Evolutionary conservation across 2,329 filamentous ascomycete species (phyloP).

Genomic region (Ophiosphaerella narmari): DNA sequence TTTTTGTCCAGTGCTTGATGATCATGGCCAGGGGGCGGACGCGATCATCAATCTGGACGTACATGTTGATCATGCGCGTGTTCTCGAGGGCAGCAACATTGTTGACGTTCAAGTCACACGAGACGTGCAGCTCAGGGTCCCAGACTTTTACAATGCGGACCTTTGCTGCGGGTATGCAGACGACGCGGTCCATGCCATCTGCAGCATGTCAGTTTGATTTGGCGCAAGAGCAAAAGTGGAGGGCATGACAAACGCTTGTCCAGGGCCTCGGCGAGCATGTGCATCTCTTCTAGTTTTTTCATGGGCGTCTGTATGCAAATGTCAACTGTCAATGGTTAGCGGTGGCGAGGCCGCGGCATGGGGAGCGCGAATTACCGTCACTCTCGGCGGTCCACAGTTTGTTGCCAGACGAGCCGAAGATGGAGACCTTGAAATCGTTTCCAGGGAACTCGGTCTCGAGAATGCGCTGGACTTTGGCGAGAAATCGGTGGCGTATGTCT

Average conservation of each 20-base stretch:
- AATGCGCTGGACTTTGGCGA: constrained; percentile 85
- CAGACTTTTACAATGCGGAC: constrained; percentile 99
- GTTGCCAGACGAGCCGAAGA: constrained; percentile 99
- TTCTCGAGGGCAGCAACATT: constrained; percentile 95
- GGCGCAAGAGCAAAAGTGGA: background rate
- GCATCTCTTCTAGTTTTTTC: constrained; percentile 86
- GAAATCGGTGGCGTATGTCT: constrained; percentile 71
- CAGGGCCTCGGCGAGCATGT: constrained; percentile 84
- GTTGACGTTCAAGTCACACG: constrained; percentile 99
- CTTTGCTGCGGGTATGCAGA: constrained; percentile 92
- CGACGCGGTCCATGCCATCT: constrained; percentile 97
- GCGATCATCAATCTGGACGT: constrained; percentile 89
- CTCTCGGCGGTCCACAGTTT: constrained; percentile 93
- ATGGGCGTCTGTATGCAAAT: constrained; percentile 94
- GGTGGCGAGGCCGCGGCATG: background rate
- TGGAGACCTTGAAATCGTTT: constrained; percentile 83
- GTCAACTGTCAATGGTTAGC: constrained; percentile 68
- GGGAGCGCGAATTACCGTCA: constrained; percentile 68
- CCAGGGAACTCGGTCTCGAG: constrained; percentile 92
- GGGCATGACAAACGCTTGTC: constrained; percentile 70
- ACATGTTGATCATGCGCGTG: constrained; percentile 96
- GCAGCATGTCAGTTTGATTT: constrained; percentile 38
- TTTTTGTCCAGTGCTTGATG: constrained; percentile 95
- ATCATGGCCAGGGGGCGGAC: constrained; percentile 94
- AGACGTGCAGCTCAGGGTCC: constrained; percentile 88